Percentiles rank a stretch among this genome's conserved stretches.
Conservation (phyloP, 306 rosid genomes). For the Pyrus pyrifolia region DNA sequence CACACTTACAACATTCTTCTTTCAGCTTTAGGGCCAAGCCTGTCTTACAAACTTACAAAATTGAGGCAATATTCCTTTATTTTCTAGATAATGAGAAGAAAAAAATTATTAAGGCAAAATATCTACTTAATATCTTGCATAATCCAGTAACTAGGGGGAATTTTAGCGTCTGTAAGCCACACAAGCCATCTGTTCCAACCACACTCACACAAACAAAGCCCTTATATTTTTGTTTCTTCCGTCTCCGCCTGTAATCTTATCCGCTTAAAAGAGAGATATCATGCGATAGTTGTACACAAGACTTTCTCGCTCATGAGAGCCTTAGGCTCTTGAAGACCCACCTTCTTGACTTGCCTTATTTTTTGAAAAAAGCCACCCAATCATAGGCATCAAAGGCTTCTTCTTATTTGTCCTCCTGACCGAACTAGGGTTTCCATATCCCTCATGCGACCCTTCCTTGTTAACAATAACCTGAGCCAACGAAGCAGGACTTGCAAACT, state of each 20-base stretch:
- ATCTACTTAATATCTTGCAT: too few relatives aligned
- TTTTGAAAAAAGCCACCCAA: slow-evolving; percentile 65
- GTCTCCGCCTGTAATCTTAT: background rate
- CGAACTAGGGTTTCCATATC: slow-evolving; percentile 26
- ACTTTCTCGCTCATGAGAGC: background rate
- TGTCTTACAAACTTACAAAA: background rate
- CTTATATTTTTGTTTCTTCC: background rate
- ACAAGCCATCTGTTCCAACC: too few relatives aligned
- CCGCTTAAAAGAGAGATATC: background rate
- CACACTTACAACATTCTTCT: background rate
- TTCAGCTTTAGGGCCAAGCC: background rate
- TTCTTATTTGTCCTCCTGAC: slow-evolving; percentile 38
- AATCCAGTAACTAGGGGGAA: too few relatives aligned
- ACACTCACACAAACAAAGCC: background rate
- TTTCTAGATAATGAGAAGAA: background rate
- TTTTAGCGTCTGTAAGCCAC: too few relatives aligned
- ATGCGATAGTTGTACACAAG: background rate
- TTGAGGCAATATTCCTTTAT: background rate
- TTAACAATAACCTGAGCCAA: slow-evolving; percentile 39
- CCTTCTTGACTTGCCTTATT: slow-evolving; percentile 32
- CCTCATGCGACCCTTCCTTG: slow-evolving; percentile 23
- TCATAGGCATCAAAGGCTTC: slow-evolving; percentile 42
- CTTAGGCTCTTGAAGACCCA: slow-evolving; percentile 9
- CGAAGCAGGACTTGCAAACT: slow-evolving; percentile 74
- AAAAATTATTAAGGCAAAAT: background rate